phyloP scores from a whole-genome alignment of 306 rosid genomes.

The Medicago lupulina region DNA sequence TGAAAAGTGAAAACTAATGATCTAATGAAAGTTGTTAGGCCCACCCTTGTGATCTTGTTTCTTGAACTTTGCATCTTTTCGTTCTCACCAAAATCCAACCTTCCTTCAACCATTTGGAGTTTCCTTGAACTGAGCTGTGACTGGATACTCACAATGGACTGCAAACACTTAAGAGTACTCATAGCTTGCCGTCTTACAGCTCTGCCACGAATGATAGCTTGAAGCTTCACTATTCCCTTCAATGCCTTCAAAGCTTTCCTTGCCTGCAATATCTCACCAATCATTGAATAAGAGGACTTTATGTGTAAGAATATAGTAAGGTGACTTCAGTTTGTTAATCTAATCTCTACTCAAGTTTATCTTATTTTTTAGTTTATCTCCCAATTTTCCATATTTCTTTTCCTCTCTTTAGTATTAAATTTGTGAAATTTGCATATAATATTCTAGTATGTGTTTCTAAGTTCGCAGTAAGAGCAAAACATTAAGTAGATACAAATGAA shows the following conservation, averaged over 20 bases:
- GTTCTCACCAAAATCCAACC: conserved; percentile 46
- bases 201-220: conserved; percentile 88
- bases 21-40: conserved; percentile 3
- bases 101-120: conserved; percentile 57
- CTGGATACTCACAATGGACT: conserved; percentile 86
- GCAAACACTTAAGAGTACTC: conserved; percentile 73
- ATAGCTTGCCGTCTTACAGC: conserved; percentile 92
- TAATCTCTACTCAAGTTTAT: neutral
- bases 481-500: neutral
- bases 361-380: too few species aligned
- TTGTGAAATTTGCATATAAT: neutral
- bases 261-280: conserved; percentile 57
- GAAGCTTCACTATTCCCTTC: conserved; percentile 97
- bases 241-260: conserved; percentile 88
- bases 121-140: conserved; percentile 70
- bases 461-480: too few species aligned
- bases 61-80: conserved; percentile 54
- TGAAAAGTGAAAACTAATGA: conserved; percentile 2
- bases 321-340: conserved; percentile 17
- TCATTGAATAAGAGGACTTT: neutral
- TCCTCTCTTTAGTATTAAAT: neutral
- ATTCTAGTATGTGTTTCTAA: neutral
- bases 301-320: too few species aligned
- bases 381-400: too few species aligned
- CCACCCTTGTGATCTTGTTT: conserved; percentile 71